These are phyloP conservation scores for Kwoniella sp. DNA, from an alignment of 768 basidiomycete genomes.

Conservation along the genomic window DNA sequence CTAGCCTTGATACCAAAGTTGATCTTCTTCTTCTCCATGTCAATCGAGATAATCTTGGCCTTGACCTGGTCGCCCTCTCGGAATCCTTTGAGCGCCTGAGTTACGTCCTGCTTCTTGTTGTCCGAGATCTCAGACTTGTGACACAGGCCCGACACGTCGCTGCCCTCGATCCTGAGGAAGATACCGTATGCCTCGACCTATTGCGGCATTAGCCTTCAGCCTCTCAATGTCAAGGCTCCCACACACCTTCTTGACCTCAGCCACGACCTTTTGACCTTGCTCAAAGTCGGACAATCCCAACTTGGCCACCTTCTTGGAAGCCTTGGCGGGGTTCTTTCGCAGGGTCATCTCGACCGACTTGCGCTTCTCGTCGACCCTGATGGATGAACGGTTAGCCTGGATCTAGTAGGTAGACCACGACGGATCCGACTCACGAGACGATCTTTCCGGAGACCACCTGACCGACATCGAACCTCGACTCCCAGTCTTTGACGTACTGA, in stretches of 20 bases:
- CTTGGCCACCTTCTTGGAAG: conserved; percentile 34
- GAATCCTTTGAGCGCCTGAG: conserved; percentile 73
- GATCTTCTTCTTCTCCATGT: conserved; percentile 73
- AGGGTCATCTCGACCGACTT: conserved; percentile 90
- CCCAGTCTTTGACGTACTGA: conserved; percentile 95
- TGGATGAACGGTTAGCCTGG: not conserved
- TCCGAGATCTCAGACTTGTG: conserved; percentile 95
- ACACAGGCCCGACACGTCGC: conserved; percentile 81
- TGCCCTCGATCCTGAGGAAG: conserved; percentile 84
- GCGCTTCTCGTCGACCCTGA: conserved; percentile 64
- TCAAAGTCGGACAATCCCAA: conserved; percentile 56
- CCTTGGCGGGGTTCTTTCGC: conserved; percentile 52
- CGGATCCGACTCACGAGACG: conserved; percentile 56
- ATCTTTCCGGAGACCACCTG: conserved; percentile 86
- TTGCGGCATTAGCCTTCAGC: not conserved
- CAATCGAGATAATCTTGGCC: conserved; percentile 67
- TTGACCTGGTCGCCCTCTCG: conserved; percentile 81
- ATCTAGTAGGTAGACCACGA: conserved; percentile 16
- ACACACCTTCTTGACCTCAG: conserved; percentile 61
- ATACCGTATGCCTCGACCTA: conserved; percentile 77
- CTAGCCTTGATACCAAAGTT: conserved; percentile 82
- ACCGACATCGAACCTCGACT: conserved; percentile 67
- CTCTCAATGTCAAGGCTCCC: not conserved
- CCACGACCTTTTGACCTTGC: conserved; percentile 75
- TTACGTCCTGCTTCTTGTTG: conserved; percentile 72